Evolutionary conservation across 305 asterid species (phyloP).

Genomic region (Fraxinus nigra): DNA sequence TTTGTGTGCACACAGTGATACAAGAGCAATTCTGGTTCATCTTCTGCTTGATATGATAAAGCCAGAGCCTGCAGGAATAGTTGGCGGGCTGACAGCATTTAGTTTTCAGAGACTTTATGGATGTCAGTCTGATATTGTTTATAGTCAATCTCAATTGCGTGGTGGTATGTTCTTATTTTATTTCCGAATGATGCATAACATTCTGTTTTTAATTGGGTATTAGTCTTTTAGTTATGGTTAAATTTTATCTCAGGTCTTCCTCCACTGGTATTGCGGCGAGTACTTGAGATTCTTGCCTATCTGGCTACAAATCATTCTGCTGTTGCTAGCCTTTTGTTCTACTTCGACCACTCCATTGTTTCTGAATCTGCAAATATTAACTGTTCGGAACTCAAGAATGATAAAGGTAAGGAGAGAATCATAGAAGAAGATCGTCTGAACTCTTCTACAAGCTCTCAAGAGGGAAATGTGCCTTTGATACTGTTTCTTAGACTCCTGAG

Average conservation of each 20-base stretch:
- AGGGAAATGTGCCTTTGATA: conserved; percentile 71
- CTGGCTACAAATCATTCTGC: conserved; percentile 92
- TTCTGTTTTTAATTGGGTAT: conserved; percentile 4
- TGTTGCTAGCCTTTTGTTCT: conserved; percentile 82
- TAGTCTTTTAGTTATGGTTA: conserved; percentile 19
- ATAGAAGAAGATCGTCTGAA: conserved; percentile 39
- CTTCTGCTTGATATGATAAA: conserved; percentile 85
- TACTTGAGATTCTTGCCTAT: conserved; percentile 84
- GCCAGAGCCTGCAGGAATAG: conserved; percentile 61
- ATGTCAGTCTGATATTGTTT: conserved; percentile 90
- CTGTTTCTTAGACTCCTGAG: conserved; percentile 80
- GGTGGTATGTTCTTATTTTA: conserved; percentile 51
- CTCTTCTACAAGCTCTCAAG: conserved; percentile 44
- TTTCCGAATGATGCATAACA: not conserved
- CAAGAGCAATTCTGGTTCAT: conserved; percentile 76
- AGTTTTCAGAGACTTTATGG: conserved; percentile 89
- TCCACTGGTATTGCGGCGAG: conserved; percentile 88
- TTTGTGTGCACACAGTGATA: conserved; percentile 83
- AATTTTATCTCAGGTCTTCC: conserved; percentile 78
- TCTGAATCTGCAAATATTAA: conserved; percentile 45
- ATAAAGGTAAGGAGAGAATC: conserved; percentile 72
- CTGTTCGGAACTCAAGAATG: conserved; percentile 38
- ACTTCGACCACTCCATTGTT: conserved; percentile 65
- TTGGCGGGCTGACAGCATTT: conserved; percentile 55
- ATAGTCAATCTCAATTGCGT: conserved; percentile 86